Base-by-base conservation (phyloP, 257 asterid genomes). In the Fraxinus americana region DNA sequence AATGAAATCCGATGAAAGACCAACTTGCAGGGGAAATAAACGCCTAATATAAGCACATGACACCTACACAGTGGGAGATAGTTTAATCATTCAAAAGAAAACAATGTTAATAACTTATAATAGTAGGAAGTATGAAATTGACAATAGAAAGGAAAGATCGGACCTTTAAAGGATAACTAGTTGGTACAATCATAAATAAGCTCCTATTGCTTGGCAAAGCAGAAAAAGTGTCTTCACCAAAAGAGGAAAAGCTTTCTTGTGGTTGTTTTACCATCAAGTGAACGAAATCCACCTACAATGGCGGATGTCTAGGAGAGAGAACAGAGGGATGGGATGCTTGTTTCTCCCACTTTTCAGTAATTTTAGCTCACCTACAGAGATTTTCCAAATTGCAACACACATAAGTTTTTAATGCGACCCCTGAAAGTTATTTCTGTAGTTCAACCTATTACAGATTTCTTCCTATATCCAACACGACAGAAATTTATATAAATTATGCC, bases 21-120 rank as follows among this genome's bases (percentile, higher is more conserved):
- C n/a, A 87, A 87, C 91, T 87, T 87, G 86, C 73, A 83, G 48
- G 63, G 81, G 65, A 35, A 70, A 75, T 75, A 34, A 72, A 34
- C 65, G 72, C 70, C 48, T 45, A 21, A 1, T 19, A 34, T 48
- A 45, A 21, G 27, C 25, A 54, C 63, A 19, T 17, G 50, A 41
- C 50, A 54, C 63, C 63, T 52, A 52, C 27, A 54, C 23, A 54
- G 5, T 54, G 9, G 23, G 63, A 52, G 27, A 19, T 54, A 4
- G 63, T 54, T 16, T 17, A 54, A 54, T 16, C 23, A 41, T 54
- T 19, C 21, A 17, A 54, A 54, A 32, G 6, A 54, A 54, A 54
- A 54, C 4, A 19, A 5, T 16, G 1, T 13, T 6, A 38, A 38
- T 38, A 38, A 38, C 43, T 38, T 38, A 5, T 38, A 38, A 7